Base-by-base conservation (phyloP, 1,284 basidiomycete genomes). In the Spongispora temasekensis region DNA sequence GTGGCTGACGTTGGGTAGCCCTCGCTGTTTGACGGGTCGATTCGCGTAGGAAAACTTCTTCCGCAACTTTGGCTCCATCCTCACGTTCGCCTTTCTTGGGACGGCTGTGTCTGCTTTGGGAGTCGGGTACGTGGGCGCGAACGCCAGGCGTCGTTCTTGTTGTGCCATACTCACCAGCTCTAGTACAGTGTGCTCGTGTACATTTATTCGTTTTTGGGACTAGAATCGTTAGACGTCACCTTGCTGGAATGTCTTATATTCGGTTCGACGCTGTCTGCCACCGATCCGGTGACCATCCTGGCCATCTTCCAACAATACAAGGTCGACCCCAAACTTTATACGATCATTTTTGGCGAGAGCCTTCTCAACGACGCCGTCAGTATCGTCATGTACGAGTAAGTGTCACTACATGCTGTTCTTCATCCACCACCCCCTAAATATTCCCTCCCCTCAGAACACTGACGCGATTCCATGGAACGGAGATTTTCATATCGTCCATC, bases 371-470 rank as follows among this genome's bases (percentile, higher is more conserved):
- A 99, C 83, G 97, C 97, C 30, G 97, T 99, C 68, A 95, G 94
- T 81, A 99, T 99, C 80, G 97, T 99, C 78, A 97, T 99, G 94
- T 99, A 98, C 77, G 97, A 99, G 94, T 97, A 73, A 82, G 94
- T 91, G 58, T 31, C 55, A 34, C n/a, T 5, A 51, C 31, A 42
- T 50, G 30, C 27, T 59, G 48, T 35, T 44, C 9, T 55, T 51
- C 19, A 15, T 48, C 15, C 50, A 21, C 25, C 17, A 31, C 53
- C 40, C 59, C 54, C 68, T 72, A 31, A 66, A 55, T 30, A 19
- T 56, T 23, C 50, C 28, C n/a, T n/a, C n/a, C n/a, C n/a, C n/a
- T 17, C 65, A 95, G 95, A 76, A 98, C 96, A 0, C 79, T 98
- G 53, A 91, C 92, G 4, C 91, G 90, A 68, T 98, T 99, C 77